These are phyloP conservation scores for Lenwebbia sp. DNA, from an alignment of 345 rosid species.

Conservation along the genomic window DNA sequence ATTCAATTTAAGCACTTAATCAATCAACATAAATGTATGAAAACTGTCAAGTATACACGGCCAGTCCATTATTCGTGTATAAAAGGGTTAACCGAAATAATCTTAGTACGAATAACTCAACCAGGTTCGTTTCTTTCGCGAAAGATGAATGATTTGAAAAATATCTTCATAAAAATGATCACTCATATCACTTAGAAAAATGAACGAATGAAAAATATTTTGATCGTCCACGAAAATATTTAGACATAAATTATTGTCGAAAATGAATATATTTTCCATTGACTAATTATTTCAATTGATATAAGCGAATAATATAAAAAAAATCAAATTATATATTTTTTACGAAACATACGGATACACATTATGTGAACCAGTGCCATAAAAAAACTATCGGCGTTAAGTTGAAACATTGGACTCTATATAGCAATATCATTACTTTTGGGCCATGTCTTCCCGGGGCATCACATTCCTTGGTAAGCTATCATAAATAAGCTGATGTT, in stretches of 20 bases:
- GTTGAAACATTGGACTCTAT: background rate
- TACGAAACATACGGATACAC: accelerated
- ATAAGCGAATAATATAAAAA: background rate
- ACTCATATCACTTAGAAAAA: background rate
- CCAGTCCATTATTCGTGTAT: background rate
- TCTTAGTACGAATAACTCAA: background rate
- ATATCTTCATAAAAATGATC: background rate
- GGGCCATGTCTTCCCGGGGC: background rate
- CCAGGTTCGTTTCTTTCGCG: background rate
- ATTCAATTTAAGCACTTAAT: background rate
- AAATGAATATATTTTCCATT: background rate
- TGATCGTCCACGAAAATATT: background rate
- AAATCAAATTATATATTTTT: background rate
- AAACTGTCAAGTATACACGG: background rate
- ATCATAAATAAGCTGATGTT: background rate
- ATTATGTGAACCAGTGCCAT: too few species aligned
- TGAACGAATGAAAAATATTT: too few species aligned
- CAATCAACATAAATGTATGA: background rate
- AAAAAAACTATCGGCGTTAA: background rate
- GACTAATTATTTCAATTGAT: background rate
- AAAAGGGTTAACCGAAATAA: background rate
- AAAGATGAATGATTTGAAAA: background rate
- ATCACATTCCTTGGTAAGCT: background rate
- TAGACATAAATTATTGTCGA: background rate
- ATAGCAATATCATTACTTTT: background rate